Conservation (phyloP, 2,329 filamentous ascomycete species). For the Akanthomyces lecanii region DNA sequence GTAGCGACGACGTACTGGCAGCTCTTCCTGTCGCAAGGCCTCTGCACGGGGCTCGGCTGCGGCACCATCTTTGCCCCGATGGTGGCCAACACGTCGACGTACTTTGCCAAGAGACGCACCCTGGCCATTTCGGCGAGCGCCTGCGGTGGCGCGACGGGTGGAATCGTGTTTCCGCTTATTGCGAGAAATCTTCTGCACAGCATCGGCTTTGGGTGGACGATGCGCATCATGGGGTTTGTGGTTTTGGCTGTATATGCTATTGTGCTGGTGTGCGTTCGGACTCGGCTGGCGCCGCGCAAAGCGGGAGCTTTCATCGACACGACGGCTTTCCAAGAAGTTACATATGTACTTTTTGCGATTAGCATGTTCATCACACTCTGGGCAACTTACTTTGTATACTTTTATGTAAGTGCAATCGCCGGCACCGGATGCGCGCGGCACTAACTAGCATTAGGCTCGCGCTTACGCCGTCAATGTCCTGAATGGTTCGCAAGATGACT, state of each 20-base stretch:
- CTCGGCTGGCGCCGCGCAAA: constrained; percentile 45
- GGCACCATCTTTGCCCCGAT: constrained; percentile 52
- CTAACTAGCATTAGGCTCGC: constrained; percentile 30
- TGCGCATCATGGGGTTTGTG: constrained; percentile 58
- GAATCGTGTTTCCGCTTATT: constrained; percentile 59
- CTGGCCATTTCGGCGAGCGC: constrained; percentile 58
- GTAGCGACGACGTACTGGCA: constrained; percentile 21
- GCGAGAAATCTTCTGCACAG: constrained; percentile 52
- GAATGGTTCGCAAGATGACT: constrained; percentile 43
- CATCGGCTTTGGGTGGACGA: constrained; percentile 61
- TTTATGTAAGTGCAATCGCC: constrained; percentile 31
- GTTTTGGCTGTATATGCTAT: constrained; percentile 43
- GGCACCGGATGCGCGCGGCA: neutral
- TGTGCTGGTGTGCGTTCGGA: constrained; percentile 39
- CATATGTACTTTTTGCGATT: constrained; percentile 36
- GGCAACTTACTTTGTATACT: constrained; percentile 49
- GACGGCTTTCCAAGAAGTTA: constrained; percentile 45
- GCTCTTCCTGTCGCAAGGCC: neutral
- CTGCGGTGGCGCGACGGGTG: constrained; percentile 57
- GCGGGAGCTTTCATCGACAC: constrained; percentile 48
- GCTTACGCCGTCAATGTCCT: constrained; percentile 39
- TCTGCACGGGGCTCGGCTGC: constrained; percentile 40
- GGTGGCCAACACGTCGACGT: constrained; percentile 53
- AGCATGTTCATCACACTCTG: constrained; percentile 41
- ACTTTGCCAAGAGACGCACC: constrained; percentile 55